Evolutionary conservation across 1,284 basidiomycete genomes (phyloP).

Genomic region (Gomphus bonarii): DNA sequence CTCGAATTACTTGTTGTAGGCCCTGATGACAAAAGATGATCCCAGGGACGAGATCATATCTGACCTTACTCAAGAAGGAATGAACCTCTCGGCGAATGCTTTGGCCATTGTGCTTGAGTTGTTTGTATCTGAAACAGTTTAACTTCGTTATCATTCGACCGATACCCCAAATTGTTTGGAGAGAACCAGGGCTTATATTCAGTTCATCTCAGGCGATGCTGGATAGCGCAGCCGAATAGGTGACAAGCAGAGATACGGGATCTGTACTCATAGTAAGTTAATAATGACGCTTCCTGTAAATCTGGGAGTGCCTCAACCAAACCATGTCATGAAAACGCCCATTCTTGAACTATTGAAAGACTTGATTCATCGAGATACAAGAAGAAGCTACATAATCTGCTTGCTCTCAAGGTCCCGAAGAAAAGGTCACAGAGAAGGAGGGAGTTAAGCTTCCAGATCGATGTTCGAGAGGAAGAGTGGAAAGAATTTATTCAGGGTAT

Average conservation of each 20-base stretch:
- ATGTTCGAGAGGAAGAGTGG: constrained; percentile 7
- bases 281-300: not conserved
- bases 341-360: constrained; percentile 25
- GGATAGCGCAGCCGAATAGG: constrained; percentile 23
- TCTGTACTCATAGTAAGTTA: constrained; percentile 23
- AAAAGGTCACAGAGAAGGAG: constrained; percentile 20
- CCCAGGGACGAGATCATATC: too few relatives aligned
- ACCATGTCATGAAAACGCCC: constrained; percentile 43
- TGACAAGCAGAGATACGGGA: constrained; percentile 43
- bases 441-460: constrained; percentile 23
- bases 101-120: not conserved
- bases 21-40: too few relatives aligned
- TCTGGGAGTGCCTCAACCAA: constrained; percentile 10
- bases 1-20: too few relatives aligned
- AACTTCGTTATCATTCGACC: not conserved
- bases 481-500: not conserved
- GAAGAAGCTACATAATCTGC: constrained; percentile 34
- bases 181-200: constrained; percentile 19
- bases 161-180: constrained; percentile 9
- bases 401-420: constrained; percentile 11
- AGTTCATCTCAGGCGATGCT: constrained; percentile 17
- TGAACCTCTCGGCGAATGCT: not conserved
- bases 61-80: too few relatives aligned
- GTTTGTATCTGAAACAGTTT: not conserved
- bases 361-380: constrained; percentile 36